Percentiles rank a stretch among this genome's conserved stretches.
Evolutionary conservation across 176 grass and related monocot genomes (phyloP).

Genomic region (Chloris gayana): DNA sequence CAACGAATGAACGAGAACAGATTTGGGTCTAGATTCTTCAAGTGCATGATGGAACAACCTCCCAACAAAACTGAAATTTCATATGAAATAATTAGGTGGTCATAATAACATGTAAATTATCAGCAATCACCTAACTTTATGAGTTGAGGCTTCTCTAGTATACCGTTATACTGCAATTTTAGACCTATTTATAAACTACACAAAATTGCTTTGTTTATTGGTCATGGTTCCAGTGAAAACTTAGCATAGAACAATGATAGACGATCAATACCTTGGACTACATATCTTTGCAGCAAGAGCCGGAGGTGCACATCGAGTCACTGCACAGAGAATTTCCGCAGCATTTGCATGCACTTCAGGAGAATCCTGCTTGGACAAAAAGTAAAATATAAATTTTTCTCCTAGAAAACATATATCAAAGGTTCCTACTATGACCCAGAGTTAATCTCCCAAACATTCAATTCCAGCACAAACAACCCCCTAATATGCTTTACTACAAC

Average conservation of each 20-base stretch:
- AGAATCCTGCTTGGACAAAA: slow-evolving; percentile 68
- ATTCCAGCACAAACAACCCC: background rate
- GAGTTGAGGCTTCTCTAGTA: slow-evolving; percentile 19
- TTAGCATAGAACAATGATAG: background rate
- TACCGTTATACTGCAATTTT: background rate
- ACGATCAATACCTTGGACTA: slow-evolving; percentile 76
- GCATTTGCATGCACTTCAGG: slow-evolving; percentile 97
- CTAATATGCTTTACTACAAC: background rate
- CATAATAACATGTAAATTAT: slow-evolving; percentile 13
- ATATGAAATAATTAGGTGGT: slow-evolving; percentile 25
- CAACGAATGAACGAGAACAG: slow-evolving; percentile 92
- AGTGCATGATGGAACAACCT: slow-evolving; percentile 86
- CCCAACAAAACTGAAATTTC: slow-evolving; percentile 86
- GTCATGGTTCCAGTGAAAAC: slow-evolving; percentile 8
- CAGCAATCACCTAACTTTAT: background rate
- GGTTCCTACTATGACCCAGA: background rate
- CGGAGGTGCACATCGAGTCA: slow-evolving; percentile 92
- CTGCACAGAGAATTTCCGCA: slow-evolving; percentile 93
- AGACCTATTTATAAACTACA: background rate
- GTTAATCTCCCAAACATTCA: background rate
- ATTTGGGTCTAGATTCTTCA: slow-evolving; percentile 92
- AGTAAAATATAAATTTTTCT: slow-evolving; percentile 37
- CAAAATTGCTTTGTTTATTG: slow-evolving; percentile 8
- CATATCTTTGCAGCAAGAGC: slow-evolving; percentile 87
- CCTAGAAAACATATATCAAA: slow-evolving; percentile 6